phyloP scores from a whole-genome alignment of 1,284 basidiomycete species.

The Trichosporon sp. region DNA sequence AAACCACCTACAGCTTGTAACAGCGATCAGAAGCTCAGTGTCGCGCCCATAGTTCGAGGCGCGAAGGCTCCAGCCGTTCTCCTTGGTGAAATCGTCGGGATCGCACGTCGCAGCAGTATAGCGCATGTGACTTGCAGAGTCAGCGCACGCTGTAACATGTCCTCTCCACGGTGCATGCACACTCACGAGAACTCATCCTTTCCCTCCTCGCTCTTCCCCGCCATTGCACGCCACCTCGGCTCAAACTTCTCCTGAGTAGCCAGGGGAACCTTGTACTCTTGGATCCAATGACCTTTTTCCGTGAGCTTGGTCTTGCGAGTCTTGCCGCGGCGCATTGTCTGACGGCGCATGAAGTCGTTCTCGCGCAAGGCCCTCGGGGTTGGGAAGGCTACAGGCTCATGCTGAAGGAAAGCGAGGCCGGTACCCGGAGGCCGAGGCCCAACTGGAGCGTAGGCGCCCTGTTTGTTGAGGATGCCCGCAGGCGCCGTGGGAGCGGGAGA shows the following conservation, averaged over 20 bases:
- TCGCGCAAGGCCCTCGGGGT: conserved; percentile 17
- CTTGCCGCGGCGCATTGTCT: conserved; percentile 87
- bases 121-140: conserved; percentile 68
- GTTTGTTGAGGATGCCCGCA: conserved; percentile 1
- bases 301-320: conserved; percentile 88
- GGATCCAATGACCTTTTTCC: conserved; percentile 78
- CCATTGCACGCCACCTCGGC: conserved; percentile 65
- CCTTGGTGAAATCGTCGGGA: conserved; percentile 86
- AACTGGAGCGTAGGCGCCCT: background rate
- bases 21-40: conserved; percentile 90
- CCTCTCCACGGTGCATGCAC: background rate
- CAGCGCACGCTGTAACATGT: background rate
- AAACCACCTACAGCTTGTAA: conserved; percentile 61
- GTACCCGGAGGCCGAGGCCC: background rate
- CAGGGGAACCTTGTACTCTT: conserved; percentile 83
- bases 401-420: background rate
- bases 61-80: conserved; percentile 77
- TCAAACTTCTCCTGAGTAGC: conserved; percentile 85
- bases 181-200: background rate
- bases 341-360: conserved; percentile 64
- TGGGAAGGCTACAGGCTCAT: conserved; percentile 18
- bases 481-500: background rate
- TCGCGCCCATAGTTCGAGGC: conserved; percentile 82
- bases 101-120: conserved; percentile 92
- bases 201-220: conserved; percentile 32